Base-by-base conservation (phyloP, 1,284 basidiomycete genomes). In the Irpex lacteus region DNA sequence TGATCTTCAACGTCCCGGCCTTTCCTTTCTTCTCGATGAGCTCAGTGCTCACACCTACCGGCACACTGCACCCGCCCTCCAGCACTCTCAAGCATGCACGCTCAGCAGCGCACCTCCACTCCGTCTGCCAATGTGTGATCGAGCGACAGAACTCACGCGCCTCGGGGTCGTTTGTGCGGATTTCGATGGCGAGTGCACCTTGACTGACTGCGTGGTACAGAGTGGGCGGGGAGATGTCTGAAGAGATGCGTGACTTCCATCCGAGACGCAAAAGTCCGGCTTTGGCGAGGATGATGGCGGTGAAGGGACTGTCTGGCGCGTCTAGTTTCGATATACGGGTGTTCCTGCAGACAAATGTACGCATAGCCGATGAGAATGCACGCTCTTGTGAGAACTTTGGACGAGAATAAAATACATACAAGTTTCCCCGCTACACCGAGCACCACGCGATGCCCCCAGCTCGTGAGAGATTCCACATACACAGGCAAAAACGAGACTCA, bases 1-100 rank as follows among this genome's bases (percentile, higher is more conserved):
- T 87, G 50, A 96, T 76, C 49, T 79, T 83, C 68, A 96, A 77
- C n/a, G 61, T 60, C 71, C 72, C 38, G 78, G 81, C 67, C 68
- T 56, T 68, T 70, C 71, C 67, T 62, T 73, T 69, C 50, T 75
- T 74, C 67, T 67, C 73, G 63, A 72, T 74, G 66, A 89, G 71
- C 60, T 74, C 75, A 56, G 87, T 90, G 64, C 85, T 81, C 37
- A 95, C 90, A 15, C 97, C 96, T n/a, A 98, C 96, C 0, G 97
- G 98, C 1, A 99, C 95, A 65, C 93, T 96, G 77, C 98, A 99
- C 34, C 96, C 98, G 9, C 98, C 98, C 76, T 99, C 97, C 60
- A 99, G 82, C 44, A 92, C 89, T 44, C 90, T 83, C 67, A 99
- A 81, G 75, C 94, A 90, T 1, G 91, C 92, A 9, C 97, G 87